Conservation (phyloP, 768 basidiomycete genomes). For the Boletus subcaerulescens region DNA sequence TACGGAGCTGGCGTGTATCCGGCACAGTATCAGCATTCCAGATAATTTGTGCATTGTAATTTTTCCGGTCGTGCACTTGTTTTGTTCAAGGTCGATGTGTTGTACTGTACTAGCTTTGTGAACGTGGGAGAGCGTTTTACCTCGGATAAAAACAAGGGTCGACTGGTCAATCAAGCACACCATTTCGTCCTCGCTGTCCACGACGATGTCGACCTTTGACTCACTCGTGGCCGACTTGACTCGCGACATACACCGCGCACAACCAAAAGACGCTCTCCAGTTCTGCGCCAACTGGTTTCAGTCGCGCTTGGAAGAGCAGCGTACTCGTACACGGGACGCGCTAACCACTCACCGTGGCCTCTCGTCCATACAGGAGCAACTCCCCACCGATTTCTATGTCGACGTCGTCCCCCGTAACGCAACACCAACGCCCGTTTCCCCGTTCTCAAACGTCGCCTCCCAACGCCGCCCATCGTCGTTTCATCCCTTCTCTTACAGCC, state of each 20-base stretch:
- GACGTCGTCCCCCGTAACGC: conserved; percentile 41
- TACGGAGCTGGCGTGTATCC: conserved; percentile 28
- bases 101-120: not conserved
- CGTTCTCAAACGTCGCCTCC: conserved; percentile 50
- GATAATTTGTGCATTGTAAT: conserved; percentile 12
- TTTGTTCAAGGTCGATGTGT: conserved; percentile 7
- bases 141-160: not conserved
- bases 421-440: conserved; percentile 46
- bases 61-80: not conserved
- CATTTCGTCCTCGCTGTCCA: conserved; percentile 4
- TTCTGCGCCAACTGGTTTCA: conserved; percentile 96
- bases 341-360: conserved; percentile 46
- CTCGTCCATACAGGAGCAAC: conserved; percentile 46
- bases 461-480: conserved; percentile 54
- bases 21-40: conserved; percentile 32
- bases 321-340: conserved; percentile 67
- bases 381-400: conserved; percentile 57
- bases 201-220: conserved; percentile 69
- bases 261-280: conserved; percentile 89
- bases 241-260: conserved; percentile 79
- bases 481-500: conserved; percentile 58
- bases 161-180: not conserved
- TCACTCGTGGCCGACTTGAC: conserved; percentile 80
- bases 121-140: conserved; percentile 27
- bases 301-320: conserved; percentile 79